Conservation (phyloP, 2,329 filamentous ascomycete species). For the Penicillium expansum region DNA sequence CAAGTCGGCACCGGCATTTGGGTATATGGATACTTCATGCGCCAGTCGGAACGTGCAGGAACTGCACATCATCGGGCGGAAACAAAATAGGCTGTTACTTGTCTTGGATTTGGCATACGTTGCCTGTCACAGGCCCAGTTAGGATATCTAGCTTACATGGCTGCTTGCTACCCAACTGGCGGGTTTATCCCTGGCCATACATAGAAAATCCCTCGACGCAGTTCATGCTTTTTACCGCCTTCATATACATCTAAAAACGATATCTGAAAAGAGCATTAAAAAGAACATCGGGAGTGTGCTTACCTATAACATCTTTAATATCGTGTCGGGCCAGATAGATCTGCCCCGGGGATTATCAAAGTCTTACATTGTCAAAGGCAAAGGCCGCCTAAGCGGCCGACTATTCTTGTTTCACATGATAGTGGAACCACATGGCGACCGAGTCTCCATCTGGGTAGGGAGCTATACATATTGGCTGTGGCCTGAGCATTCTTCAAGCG, state of each 20-base stretch:
- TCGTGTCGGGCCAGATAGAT: no score
- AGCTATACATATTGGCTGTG: slow-evolving; percentile 64
- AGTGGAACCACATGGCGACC: slow-evolving; percentile 87
- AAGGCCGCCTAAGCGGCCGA: no score
- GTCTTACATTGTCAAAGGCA: no score
- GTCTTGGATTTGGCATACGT: slow-evolving; percentile 63
- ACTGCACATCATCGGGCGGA: slow-evolving; percentile 69
- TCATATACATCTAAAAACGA: no score
- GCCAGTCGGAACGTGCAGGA: slow-evolving; percentile 70
- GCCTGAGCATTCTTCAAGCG: slow-evolving; percentile 54
- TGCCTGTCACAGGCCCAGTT: slow-evolving; percentile 70
- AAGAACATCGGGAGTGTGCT: no score
- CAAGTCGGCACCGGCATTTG: background rate
- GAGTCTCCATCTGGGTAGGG: slow-evolving; percentile 73
- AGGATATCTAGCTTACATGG: background rate
- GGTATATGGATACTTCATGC: slow-evolving; percentile 39
- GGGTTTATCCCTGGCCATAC: background rate
- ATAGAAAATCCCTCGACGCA: no score
- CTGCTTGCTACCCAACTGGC: background rate
- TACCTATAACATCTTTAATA: no score
- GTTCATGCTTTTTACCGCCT: no score
- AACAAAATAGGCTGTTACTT: slow-evolving; percentile 73
- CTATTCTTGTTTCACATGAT: slow-evolving; percentile 57
- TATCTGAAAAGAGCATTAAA: no score
- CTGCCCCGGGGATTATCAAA: no score